Percentiles rank a stretch among this genome's conserved stretches.
phyloP scores from a whole-genome alignment of 192 early-diverging fungal species.

The Gonapodya sp. region DNA sequence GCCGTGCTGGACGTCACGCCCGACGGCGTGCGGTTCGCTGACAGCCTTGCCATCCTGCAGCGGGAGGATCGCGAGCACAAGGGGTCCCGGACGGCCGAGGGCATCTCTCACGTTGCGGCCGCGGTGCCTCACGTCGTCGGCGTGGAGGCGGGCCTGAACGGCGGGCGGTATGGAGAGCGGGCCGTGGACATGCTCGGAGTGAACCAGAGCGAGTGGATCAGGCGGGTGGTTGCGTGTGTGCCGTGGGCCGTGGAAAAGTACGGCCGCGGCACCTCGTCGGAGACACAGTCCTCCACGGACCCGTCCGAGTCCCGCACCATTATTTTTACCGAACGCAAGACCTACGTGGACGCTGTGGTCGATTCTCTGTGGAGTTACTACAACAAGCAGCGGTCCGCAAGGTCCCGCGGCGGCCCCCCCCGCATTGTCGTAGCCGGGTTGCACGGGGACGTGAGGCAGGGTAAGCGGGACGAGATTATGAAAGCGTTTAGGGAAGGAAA shows the following conservation, averaged over 20 bases:
- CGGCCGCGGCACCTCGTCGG: background rate
- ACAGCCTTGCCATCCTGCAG: no score
- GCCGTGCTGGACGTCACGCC: background rate
- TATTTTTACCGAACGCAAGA: conserved; percentile 92
- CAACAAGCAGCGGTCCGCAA: conserved; percentile 58
- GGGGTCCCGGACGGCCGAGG: background rate
- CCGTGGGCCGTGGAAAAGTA: background rate
- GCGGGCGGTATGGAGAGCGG: no score
- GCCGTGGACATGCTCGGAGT: background rate
- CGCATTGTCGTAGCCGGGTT: background rate
- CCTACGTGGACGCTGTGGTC: conserved; percentile 65
- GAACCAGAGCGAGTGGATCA: background rate
- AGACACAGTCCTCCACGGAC: no score
- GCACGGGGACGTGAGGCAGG: conserved; percentile 65
- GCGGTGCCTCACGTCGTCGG: background rate
- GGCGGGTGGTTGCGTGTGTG: background rate
- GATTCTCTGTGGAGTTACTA: conserved; percentile 57
- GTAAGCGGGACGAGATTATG: conserved; percentile 65
- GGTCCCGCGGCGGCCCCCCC: conserved; percentile 48
- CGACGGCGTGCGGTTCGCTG: background rate
- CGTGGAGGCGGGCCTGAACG: no score
- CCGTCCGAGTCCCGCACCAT: conserved; percentile 60
- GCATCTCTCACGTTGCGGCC: background rate
- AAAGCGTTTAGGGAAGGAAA: conserved; percentile 79
- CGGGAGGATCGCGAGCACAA: no score